phyloP scores from a whole-genome alignment of 768 basidiomycete species.

The Thelephora aurantiotincta region DNA sequence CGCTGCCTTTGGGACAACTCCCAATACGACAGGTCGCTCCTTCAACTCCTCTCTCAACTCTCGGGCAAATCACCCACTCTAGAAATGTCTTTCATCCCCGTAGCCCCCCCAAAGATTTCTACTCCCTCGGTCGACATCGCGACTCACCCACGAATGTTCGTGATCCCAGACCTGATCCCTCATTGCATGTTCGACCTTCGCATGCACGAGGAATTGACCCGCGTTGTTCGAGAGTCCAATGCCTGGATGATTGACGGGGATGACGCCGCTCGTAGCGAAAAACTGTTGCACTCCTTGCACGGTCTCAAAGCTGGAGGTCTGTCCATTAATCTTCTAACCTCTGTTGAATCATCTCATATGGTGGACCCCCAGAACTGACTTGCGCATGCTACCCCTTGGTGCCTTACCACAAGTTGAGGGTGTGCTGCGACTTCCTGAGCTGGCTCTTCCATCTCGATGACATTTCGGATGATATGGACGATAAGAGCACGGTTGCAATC shows the following conservation, averaged over 20 bases:
- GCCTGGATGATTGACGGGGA: conserved; percentile 18
- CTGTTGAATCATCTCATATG: too few species aligned
- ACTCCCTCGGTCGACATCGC: not conserved
- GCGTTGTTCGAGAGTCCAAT: conserved; percentile 22
- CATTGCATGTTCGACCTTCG: conserved; percentile 50
- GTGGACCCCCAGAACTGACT: conserved; percentile 29
- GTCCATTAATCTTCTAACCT: too few species aligned
- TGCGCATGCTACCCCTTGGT: conserved; percentile 49
- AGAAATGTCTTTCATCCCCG: too few species aligned
- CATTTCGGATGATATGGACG: conserved; percentile 22
- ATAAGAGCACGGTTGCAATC: conserved; percentile 6
- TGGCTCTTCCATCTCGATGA: conserved; percentile 29
- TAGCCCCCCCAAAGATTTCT: too few species aligned
- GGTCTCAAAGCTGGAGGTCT: conserved; percentile 46
- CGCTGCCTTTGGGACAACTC: too few species aligned
- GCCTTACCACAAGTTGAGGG: conserved; percentile 41
- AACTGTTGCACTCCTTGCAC: conserved; percentile 33
- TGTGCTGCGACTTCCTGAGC: conserved; percentile 55
- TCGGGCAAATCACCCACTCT: too few species aligned
- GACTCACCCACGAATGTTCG: conserved; percentile 12
- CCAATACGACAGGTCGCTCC: too few species aligned
- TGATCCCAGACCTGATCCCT: conserved; percentile 63
- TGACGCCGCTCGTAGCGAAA: conserved; percentile 18
- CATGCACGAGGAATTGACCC: conserved; percentile 19
- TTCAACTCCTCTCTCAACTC: too few species aligned